phyloP scores from a whole-genome alignment of 768 basidiomycete species.

The Tylopilus sp. region DNA sequence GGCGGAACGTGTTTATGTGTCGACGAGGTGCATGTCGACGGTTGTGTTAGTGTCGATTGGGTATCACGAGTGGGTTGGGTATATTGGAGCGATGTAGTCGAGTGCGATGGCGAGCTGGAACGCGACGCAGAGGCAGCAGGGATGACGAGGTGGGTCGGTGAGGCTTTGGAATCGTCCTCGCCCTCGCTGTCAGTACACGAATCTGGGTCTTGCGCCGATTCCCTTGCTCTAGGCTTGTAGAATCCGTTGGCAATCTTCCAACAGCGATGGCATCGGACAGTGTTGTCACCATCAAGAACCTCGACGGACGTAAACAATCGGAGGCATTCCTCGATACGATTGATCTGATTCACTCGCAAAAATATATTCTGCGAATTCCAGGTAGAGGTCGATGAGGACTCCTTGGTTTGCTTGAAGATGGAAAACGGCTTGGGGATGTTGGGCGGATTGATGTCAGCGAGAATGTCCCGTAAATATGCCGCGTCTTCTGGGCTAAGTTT shows the following conservation, averaged over 20 bases:
- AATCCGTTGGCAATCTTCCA: conserved; percentile 87
- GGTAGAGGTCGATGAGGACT: conserved; percentile 14
- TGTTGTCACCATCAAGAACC: conserved; percentile 88
- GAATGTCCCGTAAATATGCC: conserved; percentile 64
- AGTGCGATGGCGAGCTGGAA: conserved; percentile 23
- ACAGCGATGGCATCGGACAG: conserved; percentile 89
- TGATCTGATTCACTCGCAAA: conserved; percentile 27
- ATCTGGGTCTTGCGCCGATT: conserved; percentile 22
- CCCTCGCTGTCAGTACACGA: conserved; percentile 34
- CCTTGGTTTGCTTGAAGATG: conserved; percentile 42
- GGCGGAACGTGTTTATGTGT: conserved; percentile 24
- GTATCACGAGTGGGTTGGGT: conserved; percentile 28
- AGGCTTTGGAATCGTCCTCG: conserved; percentile 26
- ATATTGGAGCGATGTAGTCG: conserved; percentile 39
- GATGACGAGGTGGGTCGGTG: conserved; percentile 26
- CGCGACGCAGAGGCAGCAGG: neutral
- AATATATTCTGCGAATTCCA: conserved; percentile 25
- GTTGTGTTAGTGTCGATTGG: conserved; percentile 12
- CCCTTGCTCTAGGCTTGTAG: conserved; percentile 35
- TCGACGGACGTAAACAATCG: conserved; percentile 92
- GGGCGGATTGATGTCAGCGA: conserved; percentile 57
- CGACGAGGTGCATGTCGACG: conserved; percentile 2
- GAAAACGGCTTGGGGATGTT: conserved; percentile 44
- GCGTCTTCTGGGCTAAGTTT: conserved; percentile 56
- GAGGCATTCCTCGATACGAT: conserved; percentile 63